These are phyloP conservation scores for Articulospora tetracladia DNA, from an alignment of 495 filamentous ascomycete species.

Conservation along the genomic window DNA sequence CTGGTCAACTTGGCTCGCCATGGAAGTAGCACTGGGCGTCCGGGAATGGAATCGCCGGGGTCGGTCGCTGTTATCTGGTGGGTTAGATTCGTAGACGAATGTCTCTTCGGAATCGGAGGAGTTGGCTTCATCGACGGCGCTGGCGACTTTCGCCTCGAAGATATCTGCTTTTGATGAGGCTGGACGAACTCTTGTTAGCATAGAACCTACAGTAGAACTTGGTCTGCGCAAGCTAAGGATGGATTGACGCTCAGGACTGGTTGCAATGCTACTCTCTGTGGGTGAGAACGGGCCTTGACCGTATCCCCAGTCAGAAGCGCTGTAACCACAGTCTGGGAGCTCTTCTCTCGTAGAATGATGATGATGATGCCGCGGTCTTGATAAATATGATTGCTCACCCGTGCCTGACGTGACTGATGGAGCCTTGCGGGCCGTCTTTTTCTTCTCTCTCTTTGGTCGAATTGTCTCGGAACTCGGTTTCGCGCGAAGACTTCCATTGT, in stretches of 20 bases:
- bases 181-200: conserved; percentile 50
- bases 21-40: conserved; percentile 91
- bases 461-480: conserved; percentile 93
- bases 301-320: conserved; percentile 27
- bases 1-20: conserved; percentile 74
- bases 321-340: conserved; percentile 30
- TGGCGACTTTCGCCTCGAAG: conserved; percentile 95
- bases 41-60: conserved; percentile 84
- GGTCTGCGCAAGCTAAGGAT: conserved; percentile 14
- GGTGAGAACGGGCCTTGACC: conserved; percentile 34
- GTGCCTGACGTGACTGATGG: conserved; percentile 65
- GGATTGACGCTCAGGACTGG: conserved; percentile 16
- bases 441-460: conserved; percentile 86
- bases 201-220: conserved; percentile 32
- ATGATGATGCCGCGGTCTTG: conserved; percentile 28
- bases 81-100: conserved; percentile 98
- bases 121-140: conserved; percentile 85
- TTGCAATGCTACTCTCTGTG: conserved; percentile 8
- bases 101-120: conserved; percentile 97
- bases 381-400: conserved; percentile 52
- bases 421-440: conserved; percentile 68
- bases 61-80: conserved; percentile 72
- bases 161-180: conserved; percentile 97
- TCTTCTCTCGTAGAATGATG: conserved; percentile 25
- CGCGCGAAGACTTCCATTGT: conserved; percentile 71